A percentile compares a stretch with the other conserved stretches of the same genome.
These are phyloP conservation scores for Starmerella kuoi DNA, from an alignment of 805 yeast genomes.

Conservation along the genomic window DNA sequence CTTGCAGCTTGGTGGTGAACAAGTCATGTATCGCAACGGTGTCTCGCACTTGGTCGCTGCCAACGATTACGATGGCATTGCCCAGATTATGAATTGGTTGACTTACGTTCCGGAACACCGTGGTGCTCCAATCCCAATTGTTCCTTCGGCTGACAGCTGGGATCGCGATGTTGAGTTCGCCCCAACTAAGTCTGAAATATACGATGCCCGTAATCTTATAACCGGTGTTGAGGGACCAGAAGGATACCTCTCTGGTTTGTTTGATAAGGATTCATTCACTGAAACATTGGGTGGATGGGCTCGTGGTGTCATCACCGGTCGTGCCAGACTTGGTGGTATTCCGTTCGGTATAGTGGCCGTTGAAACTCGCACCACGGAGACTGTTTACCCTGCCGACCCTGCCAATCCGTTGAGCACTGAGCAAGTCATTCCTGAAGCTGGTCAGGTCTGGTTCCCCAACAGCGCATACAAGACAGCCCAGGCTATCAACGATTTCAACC, in stretches of 20 bases:
- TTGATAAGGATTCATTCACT: constrained; percentile 85
- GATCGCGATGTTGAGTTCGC: constrained; percentile 78
- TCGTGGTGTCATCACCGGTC: constrained; percentile 93
- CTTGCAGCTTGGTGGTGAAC: constrained; percentile 97
- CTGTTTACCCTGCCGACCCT: constrained; percentile 92
- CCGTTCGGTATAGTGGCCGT: constrained; percentile 98
- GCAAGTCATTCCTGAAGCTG: constrained; percentile 81
- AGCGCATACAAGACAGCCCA: constrained; percentile 98
- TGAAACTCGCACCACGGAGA: constrained; percentile 82
- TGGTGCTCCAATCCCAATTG: constrained; percentile 68
- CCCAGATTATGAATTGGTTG: constrained; percentile 89
- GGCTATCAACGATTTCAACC: constrained; percentile 92
- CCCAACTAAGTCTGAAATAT: constrained; percentile 61
- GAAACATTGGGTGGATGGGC: constrained; percentile 99
- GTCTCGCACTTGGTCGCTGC: constrained; percentile 95
- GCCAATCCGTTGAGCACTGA: constrained; percentile 95
- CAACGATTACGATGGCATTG: constrained; percentile 93
- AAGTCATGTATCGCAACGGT: constrained; percentile 96
- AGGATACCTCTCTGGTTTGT: constrained; percentile 78
- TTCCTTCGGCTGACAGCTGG: constrained; percentile 70
- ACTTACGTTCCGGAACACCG: constrained; percentile 88
- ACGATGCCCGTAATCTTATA: constrained; percentile 92
- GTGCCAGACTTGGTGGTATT: constrained; percentile 97
- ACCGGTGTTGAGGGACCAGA: constrained; percentile 62
- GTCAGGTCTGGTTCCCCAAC: constrained; percentile 99